Evolutionary conservation across 495 filamentous ascomycete genomes (phyloP).

Genomic region (Aspergillus affinis): DNA sequence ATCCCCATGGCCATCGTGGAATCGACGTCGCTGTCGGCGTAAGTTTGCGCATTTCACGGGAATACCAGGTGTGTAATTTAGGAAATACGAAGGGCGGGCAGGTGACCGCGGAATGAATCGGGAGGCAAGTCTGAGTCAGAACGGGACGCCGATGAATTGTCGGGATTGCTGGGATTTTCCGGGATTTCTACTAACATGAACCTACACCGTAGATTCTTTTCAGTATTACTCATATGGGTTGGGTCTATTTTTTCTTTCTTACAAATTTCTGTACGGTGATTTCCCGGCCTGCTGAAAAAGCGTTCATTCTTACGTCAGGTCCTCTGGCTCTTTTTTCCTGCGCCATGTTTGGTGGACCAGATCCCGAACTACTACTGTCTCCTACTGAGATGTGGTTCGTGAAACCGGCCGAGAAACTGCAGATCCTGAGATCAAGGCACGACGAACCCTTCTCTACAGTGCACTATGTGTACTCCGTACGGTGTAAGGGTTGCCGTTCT

Average conservation of each 20-base stretch:
- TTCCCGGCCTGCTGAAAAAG: too few relatives aligned
- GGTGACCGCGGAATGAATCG: slow-evolving; percentile 36
- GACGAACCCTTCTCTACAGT: too few relatives aligned
- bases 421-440: neutral
- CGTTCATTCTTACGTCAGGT: neutral
- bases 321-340: neutral
- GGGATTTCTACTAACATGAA: too few relatives aligned
- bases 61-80: neutral
- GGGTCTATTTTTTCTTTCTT: too few relatives aligned
- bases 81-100: slow-evolving; percentile 12
- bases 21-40: neutral
- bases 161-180: neutral
- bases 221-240: too few relatives aligned
- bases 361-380: neutral
- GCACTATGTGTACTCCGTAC: too few relatives aligned
- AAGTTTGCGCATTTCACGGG: neutral
- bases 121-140: slow-evolving; percentile 13
- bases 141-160: neutral
- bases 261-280: too few relatives aligned
- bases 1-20: slow-evolving; percentile 12
- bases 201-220: too few relatives aligned
- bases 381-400: neutral
- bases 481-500: too few relatives aligned
- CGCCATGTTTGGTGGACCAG: neutral
- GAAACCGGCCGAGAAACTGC: neutral